Evolutionary conservation across 2,329 filamentous ascomycete genomes (phyloP).

Genomic region (Fusarium coffeatum): DNA sequence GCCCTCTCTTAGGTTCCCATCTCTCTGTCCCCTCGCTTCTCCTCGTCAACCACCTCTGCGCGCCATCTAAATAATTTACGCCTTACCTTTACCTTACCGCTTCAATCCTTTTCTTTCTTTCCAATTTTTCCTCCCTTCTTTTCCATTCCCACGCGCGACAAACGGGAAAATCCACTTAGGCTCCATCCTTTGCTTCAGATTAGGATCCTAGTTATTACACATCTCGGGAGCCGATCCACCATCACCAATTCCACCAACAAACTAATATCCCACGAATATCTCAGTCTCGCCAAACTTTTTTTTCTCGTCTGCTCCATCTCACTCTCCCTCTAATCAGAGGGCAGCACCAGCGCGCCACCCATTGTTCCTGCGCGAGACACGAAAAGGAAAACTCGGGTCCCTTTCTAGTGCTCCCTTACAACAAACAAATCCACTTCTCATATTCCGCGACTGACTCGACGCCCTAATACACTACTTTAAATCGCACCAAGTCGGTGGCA

Average conservation of each 20-base stretch:
- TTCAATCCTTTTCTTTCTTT: conserved; percentile 6
- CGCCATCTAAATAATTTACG: conserved; percentile 21
- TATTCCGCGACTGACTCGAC: conserved; percentile 16
- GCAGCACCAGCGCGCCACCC: conserved; percentile 7
- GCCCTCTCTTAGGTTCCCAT: not conserved
- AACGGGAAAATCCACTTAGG: conserved; percentile 14
- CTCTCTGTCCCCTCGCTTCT: conserved; percentile 16
- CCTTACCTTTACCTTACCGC: not conserved
- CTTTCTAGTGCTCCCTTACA: conserved; percentile 10
- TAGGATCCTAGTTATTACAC: conserved; percentile 21
- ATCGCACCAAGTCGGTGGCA: conserved; percentile 19
- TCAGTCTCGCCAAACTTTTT: not conserved
- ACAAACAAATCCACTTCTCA: conserved; percentile 24
- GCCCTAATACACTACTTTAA: conserved; percentile 9
- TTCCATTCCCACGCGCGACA: conserved; percentile 8
- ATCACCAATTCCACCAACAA: conserved; percentile 29
- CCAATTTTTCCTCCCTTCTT: not conserved
- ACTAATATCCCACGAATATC: conserved; percentile 25
- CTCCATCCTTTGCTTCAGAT: not conserved
- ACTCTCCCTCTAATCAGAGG: conserved; percentile 18
- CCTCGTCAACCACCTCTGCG: conserved; percentile 29
- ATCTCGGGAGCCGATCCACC: conserved; percentile 22
- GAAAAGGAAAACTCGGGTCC: not conserved
- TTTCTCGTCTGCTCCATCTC: not conserved
- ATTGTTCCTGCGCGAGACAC: conserved; percentile 25